Conservation (phyloP, 805 yeast species). For the Blastobotrys mokoenaii region DNA sequence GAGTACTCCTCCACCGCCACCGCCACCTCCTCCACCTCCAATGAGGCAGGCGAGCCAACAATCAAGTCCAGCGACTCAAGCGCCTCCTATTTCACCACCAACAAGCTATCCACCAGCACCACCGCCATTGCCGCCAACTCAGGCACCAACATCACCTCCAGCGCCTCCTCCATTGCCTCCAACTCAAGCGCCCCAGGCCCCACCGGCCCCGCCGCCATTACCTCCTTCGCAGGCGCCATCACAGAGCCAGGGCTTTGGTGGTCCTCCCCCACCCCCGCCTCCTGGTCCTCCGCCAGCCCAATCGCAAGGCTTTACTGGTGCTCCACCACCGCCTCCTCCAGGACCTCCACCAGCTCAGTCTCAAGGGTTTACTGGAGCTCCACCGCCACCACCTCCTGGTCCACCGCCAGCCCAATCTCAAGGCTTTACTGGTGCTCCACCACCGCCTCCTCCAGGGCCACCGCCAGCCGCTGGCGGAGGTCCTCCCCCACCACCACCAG, state of each 20-base stretch:
- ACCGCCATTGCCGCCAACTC: conserved; percentile 29
- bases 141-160: conserved; percentile 21
- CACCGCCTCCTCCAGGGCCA: conserved; percentile 24
- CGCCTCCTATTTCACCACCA: conserved; percentile 13
- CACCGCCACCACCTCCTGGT: conserved; percentile 35
- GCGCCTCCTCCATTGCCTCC: conserved; percentile 17
- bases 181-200: conserved; percentile 16
- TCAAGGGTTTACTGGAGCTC: conserved; percentile 26
- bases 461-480: conserved; percentile 25
- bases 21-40: conserved; percentile 18
- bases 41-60: conserved; percentile 17
- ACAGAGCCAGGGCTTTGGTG: too few species aligned
- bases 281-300: conserved; percentile 18
- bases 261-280: conserved; percentile 25
- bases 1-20: conserved; percentile 7
- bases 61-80: conserved; percentile 2
- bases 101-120: conserved; percentile 26
- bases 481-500: conserved; percentile 30
- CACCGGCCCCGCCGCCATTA: conserved; percentile 20
- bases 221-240: conserved; percentile 25
- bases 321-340: conserved; percentile 18
- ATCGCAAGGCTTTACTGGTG: conserved; percentile 20
- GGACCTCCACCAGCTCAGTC: conserved; percentile 16
- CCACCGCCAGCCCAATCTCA: conserved; percentile 21
- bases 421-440: conserved; percentile 17